Conservation (phyloP, 129 eudicot species). For the Saussurea involucrata region DNA sequence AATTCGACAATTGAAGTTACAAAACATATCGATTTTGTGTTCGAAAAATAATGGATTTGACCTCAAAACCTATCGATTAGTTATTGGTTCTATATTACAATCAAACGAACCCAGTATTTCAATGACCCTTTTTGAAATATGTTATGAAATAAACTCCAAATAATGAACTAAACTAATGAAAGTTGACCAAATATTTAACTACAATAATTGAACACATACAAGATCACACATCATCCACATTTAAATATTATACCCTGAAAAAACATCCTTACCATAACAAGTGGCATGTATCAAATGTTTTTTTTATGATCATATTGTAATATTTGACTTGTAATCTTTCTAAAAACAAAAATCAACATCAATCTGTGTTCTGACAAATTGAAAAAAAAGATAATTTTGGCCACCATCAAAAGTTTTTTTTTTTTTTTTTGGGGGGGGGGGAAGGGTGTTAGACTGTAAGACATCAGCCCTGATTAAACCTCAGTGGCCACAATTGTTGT, state of each 20-base stretch:
- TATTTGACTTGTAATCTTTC: neutral
- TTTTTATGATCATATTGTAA: neutral
- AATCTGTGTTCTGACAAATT: neutral
- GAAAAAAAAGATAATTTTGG: neutral
- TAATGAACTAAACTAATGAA: neutral
- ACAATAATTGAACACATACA: constrained; percentile 7
- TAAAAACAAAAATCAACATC: constrained; percentile 11
- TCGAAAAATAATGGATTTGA: neutral
- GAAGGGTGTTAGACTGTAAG: too few species aligned
- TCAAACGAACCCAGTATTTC: neutral
- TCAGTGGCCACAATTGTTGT: too few species aligned
- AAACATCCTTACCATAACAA: constrained; percentile 17
- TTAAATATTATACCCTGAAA: constrained; percentile 1
- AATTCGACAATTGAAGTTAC: neutral
- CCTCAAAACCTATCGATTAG: too few species aligned
- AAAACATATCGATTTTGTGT: neutral
- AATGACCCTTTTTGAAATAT: constrained; percentile 19
- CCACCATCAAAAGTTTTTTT: constrained; percentile 24
- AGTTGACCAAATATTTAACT: constrained; percentile 14
- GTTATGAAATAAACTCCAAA: neutral
- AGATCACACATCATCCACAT: constrained; percentile 21
- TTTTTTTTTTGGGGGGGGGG: too few species aligned
- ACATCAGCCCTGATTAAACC: too few species aligned
- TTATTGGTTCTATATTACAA: too few species aligned
- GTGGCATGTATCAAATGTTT: constrained; percentile 15